Evolutionary conservation across 805 yeast species (phyloP), one percentile per base, ranked within the genome.

Genomic region (Myxozyma lipomycoides): DNA sequence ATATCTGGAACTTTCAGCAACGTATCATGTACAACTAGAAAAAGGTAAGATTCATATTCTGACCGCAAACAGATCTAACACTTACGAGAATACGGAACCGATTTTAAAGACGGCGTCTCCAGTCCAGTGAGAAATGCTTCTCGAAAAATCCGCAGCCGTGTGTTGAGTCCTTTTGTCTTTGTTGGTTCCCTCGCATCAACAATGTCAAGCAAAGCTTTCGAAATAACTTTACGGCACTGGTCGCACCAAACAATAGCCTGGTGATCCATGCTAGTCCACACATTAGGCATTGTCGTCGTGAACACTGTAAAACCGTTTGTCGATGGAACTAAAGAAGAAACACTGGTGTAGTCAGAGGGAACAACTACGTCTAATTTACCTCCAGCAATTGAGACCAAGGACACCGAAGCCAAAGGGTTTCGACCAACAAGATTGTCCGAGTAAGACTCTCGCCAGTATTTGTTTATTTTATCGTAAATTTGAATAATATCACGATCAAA

Each of bases 211-310:
- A 93, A 62, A 0, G 82, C 70, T 44, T 70, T 69, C 6, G 86
- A 83, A 1, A 91, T 58, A 15, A 75, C 78, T 46, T 77, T 73
- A 46, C 97, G 75, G 35, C 90, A 69, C 66, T 91, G 97, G 54
- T 82, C 86, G 68, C 98, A 91, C 98, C 98, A 91, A 1, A 91
- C 95, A 43, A 93, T 82, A 0, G 98, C 97, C 57, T 88, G 74
- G 69, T 91, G 98, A 67, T 91, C 98, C 37, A 89, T 82, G 1
- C 96, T 85, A 0, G 96, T 82, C 95, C 97, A 91, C 1, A 91
- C 96, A 1, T 75, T 76, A 0, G 96, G 96, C 9, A 91, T 84
- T 1, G 95, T 90, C 0, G 93, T 82, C 0, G 96, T 79, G 60
- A 80, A 86, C 0, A 84, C 86, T 0, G 95, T 81, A 53, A 91